Evolutionary conservation across 2,329 filamentous ascomycete genomes (phyloP), one percentile per base, ranked within the genome.

Genomic region (Colletotrichum euphorbiae): DNA sequence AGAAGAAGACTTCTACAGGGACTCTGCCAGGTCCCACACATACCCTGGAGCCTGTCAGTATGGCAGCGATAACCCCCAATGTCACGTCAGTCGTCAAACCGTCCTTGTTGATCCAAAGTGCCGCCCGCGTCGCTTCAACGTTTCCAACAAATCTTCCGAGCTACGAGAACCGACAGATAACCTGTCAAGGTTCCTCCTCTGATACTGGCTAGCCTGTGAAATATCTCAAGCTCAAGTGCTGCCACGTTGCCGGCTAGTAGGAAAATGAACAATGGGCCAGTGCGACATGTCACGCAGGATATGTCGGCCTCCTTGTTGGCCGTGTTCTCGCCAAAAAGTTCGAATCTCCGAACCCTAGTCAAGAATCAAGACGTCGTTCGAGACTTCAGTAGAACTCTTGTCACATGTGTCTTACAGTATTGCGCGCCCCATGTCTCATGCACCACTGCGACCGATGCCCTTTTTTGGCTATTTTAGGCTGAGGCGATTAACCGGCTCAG

Each of bases 101-200:
- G 52, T 52, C 54, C 62, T 28, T 48, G 45, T 24, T 36, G 45
- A 21, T 40, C 31, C 54, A 50, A 54, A 62, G 21, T 61, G 46
- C 43, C 33, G 50, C 33, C 17, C 43, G 38, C 54, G 61, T 65
- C 54, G 66, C 33, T 50, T 24, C 40, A 56, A 55, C 31, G 42
- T 45, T 66, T 28, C 61, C 66, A 48, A 55, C 48, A 60, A 69
- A 60, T 65, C 45, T 55, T 69, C 61, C 66, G 61, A 64, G 43
- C 38, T 28, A 13, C 36, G 58, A 64, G 28, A 31, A 21, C 42
- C 11, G 17, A n/a, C 38, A 19, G 56, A 24, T n/a, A 42, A 21
- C 28, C 45, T 43, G 17, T 21, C 51, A 54, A 13, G 51, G 31
- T 38, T 54, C 31, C 17, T 36, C 24, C 19, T 54, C 13, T 40